Conservation (phyloP, 1,284 basidiomycete species). For the Lignosus rhinocerotis region DNA sequence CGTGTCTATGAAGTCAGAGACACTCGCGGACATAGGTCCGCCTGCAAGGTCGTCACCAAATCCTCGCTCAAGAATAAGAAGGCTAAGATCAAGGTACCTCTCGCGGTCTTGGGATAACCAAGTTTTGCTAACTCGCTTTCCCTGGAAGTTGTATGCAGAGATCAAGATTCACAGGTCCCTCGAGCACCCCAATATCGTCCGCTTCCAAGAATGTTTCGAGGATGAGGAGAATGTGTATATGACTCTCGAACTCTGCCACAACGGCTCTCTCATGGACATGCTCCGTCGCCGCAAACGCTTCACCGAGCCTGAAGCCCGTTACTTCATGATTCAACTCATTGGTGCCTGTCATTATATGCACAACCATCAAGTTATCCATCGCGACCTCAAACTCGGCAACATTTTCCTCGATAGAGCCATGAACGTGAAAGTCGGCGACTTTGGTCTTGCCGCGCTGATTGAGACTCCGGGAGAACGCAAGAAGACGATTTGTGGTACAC, state of each 20-base stretch:
- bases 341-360: conserved; percentile 98
- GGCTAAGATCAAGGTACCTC: conserved; percentile 83
- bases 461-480: conserved; percentile 96
- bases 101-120: too few species aligned
- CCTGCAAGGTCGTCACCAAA: conserved; percentile 90
- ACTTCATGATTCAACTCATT: conserved; percentile 92
- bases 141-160: conserved; percentile 86
- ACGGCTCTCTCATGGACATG: conserved; percentile 90
- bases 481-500: conserved; percentile 98
- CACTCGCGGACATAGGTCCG: conserved; percentile 57
- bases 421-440: conserved; percentile 97
- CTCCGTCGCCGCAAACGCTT: conserved; percentile 87
- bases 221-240: conserved; percentile 97
- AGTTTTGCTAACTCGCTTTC: not conserved
- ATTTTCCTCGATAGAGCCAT: conserved; percentile 90
- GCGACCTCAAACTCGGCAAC: conserved; percentile 95
- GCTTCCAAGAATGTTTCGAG: conserved; percentile 94
- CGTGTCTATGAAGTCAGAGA: conserved; percentile 89
- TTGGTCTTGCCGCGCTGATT: conserved; percentile 95
- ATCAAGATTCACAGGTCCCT: conserved; percentile 97
- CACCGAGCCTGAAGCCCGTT: conserved; percentile 91
- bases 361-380: conserved; percentile 91
- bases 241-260: conserved; percentile 90
- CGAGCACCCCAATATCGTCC: conserved; percentile 90
- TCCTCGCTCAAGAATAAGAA: conserved; percentile 85